Conservation (phyloP, 2,329 filamentous ascomycete genomes). For the Lanzia echinophila region DNA sequence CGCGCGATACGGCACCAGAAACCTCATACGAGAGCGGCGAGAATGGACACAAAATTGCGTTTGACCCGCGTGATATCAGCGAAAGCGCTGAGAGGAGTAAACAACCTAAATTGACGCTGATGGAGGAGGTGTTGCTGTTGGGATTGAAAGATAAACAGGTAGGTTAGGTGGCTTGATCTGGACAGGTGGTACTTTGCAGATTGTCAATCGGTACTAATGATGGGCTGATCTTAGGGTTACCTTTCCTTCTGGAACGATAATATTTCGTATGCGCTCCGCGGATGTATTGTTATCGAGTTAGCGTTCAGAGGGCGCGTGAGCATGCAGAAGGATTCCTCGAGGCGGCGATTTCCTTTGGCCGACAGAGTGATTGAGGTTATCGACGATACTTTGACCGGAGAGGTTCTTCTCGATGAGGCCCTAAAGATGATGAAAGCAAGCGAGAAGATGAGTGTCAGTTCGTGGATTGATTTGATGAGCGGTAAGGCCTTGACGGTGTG, state of each 20-base stretch:
- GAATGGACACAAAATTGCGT: constrained; percentile 98
- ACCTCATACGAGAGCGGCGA: constrained; percentile 89
- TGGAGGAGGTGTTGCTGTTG: constrained; percentile 95
- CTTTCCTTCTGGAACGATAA: constrained; percentile 99
- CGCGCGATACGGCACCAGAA: constrained; percentile 53
- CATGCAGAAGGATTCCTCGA: constrained; percentile 95
- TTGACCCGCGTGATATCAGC: constrained; percentile 93
- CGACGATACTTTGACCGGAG: constrained; percentile 91
- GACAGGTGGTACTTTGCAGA: constrained; percentile 8
- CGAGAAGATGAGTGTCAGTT: constrained; percentile 99
- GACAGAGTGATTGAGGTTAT: constrained; percentile 95
- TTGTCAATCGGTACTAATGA: not conserved
- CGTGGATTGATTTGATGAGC: constrained; percentile 98
- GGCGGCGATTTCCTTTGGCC: constrained; percentile 85
- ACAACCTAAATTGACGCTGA: constrained; percentile 95
- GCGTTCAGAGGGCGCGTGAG: constrained; percentile 92
- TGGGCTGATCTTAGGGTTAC: constrained; percentile 66
- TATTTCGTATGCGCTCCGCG: constrained; percentile 94
- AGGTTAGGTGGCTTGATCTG: constrained; percentile 42
- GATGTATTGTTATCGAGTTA: constrained; percentile 96
- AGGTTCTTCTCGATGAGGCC: constrained; percentile 94
- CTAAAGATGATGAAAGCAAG: constrained; percentile 99
- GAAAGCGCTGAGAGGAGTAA: constrained; percentile 95
- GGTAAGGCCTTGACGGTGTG: constrained; percentile 45
- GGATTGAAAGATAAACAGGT: constrained; percentile 99